Evolutionary conservation across 345 rosid species (phyloP).

Genomic region (Euphorbia tirucalli): DNA sequence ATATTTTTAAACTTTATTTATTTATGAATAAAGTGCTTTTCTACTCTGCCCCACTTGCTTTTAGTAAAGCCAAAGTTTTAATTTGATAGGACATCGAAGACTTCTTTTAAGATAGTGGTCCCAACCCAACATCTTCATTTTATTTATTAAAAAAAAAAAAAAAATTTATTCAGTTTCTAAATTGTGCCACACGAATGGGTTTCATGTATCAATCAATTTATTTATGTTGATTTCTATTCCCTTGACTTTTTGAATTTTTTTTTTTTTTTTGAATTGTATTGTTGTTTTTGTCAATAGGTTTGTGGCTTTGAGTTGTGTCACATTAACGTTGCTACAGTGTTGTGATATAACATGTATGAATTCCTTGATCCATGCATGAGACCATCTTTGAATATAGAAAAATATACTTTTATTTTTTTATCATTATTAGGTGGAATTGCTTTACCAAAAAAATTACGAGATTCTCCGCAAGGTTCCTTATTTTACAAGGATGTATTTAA

Average conservation of each 20-base stretch:
- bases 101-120: background rate
- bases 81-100: background rate
- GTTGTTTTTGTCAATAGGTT: background rate
- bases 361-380: too few species aligned
- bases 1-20: background rate
- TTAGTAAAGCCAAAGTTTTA: constrained; percentile 5
- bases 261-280: background rate
- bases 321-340: background rate
- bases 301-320: background rate
- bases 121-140: background rate
- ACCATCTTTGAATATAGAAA: too few species aligned
- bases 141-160: too few species aligned
- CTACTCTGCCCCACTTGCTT: background rate
- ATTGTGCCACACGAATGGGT: constrained; percentile 1
- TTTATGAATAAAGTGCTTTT: background rate
- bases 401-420: too few species aligned
- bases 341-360: too few species aligned
- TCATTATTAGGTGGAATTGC: too few species aligned
- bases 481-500: too few species aligned
- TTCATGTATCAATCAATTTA: background rate
- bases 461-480: too few species aligned
- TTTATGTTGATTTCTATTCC: background rate
- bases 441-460: too few species aligned
- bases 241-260: constrained; percentile 5
- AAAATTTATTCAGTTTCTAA: too few species aligned